Conservation (phyloP, 179 eudicot genomes). For the Spinacia oleracea region DNA sequence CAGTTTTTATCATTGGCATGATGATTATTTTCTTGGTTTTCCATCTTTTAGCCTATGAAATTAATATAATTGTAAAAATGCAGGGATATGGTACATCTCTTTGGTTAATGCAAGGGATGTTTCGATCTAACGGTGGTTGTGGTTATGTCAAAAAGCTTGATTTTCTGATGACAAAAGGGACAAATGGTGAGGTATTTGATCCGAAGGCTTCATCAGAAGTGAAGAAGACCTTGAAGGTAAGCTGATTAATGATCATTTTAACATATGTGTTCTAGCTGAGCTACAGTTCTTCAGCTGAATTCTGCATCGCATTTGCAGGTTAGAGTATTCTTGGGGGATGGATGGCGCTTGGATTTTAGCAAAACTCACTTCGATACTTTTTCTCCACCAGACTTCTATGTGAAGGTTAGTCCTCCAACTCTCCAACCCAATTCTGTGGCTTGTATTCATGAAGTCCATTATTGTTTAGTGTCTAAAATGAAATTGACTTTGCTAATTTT, state of each 20-base stretch:
- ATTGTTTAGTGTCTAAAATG: no score
- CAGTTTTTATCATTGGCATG: background rate
- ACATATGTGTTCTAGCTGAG: background rate
- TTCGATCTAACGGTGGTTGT: slow-evolving; percentile 84
- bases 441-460: background rate
- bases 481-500: no score
- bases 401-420: slow-evolving; percentile 43
- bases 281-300: no score
- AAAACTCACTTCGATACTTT: slow-evolving; percentile 72
- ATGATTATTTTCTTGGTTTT: slow-evolving; percentile 2
- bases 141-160: slow-evolving; percentile 89
- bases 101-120: slow-evolving; percentile 91
- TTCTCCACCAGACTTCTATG: slow-evolving; percentile 84
- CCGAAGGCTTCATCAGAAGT: slow-evolving; percentile 55
- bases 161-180: slow-evolving; percentile 51
- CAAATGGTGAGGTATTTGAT: slow-evolving; percentile 58
- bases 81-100: slow-evolving; percentile 87
- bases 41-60: no score
- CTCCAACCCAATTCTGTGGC: background rate
- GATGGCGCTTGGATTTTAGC: slow-evolving; percentile 76
- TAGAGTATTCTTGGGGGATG: slow-evolving; percentile 75
- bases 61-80: no score
- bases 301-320: slow-evolving; percentile 48
- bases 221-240: slow-evolving; percentile 67
- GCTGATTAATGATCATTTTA: background rate